Conservation (phyloP, 495 filamentous ascomycete genomes). For the Xylaria palmicola region DNA sequence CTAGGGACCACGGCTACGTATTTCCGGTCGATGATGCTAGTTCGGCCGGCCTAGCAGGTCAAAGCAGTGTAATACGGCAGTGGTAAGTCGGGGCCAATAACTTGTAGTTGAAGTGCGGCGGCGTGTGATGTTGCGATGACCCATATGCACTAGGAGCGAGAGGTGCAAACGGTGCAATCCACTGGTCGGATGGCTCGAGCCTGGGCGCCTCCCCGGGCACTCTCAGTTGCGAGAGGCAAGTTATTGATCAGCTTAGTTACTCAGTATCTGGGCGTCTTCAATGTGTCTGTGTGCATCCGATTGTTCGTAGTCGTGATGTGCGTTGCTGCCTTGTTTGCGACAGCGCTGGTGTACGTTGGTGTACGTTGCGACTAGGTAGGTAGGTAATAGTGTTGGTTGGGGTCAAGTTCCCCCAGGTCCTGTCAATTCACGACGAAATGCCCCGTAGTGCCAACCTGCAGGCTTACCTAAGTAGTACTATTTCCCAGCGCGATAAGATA, state of each 20-base stretch:
- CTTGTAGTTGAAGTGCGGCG: not conserved
- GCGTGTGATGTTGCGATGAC: not conserved
- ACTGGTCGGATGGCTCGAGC: conserved; percentile 2
- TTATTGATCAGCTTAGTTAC: not conserved
- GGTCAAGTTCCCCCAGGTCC: conserved; percentile 17
- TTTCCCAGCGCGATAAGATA: conserved; percentile 1
- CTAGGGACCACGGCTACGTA: conserved; percentile 2
- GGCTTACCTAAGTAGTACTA: conserved; percentile 11
- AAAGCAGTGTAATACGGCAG: not conserved
- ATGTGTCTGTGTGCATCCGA: not conserved
- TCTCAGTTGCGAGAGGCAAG: not conserved
- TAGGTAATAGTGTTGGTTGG: conserved; percentile 12
- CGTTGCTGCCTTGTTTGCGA: conserved; percentile 2
- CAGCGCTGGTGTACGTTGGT: not conserved
- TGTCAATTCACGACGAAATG: conserved; percentile 16
- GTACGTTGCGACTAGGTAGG: conserved; percentile 5
- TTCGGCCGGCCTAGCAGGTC: not conserved
- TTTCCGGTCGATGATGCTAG: not conserved
- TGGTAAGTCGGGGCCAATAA: not conserved
- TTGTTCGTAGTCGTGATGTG: not conserved
- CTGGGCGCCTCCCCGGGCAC: not conserved
- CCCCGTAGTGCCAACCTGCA: not conserved
- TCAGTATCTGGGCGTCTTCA: not conserved
- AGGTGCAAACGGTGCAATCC: not conserved
- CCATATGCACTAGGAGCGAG: not conserved